phyloP scores from a whole-genome alignment of 768 basidiomycete species.

The Pulveroboletus sp. region DNA sequence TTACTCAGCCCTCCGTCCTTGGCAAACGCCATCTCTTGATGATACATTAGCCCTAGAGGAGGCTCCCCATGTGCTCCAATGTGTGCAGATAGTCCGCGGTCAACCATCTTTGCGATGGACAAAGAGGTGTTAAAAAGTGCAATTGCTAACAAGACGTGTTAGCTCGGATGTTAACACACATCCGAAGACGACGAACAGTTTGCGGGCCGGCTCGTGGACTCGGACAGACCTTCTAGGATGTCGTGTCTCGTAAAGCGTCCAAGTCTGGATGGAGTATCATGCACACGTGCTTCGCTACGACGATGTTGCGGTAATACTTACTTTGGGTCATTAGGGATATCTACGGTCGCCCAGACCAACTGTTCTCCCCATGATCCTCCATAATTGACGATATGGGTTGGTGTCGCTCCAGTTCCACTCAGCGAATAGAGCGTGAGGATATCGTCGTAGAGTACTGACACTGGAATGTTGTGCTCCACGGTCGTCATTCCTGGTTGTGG shows the following conservation, averaged over 20 bases:
- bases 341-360: conserved; percentile 58
- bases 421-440: conserved; percentile 54
- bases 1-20: conserved; percentile 60
- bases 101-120: conserved; percentile 66
- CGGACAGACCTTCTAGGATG: conserved; percentile 52
- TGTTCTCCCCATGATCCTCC: conserved; percentile 70
- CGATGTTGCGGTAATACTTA: conserved; percentile 24
- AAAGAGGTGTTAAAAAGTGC: conserved; percentile 65
- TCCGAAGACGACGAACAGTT: conserved; percentile 42
- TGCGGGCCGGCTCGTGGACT: conserved; percentile 55
- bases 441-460: conserved; percentile 63
- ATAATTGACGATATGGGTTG: conserved; percentile 74
- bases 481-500: conserved; percentile 62
- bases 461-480: conserved; percentile 64
- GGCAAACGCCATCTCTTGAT: conserved; percentile 67
- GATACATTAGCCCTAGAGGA: conserved; percentile 71
- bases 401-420: conserved; percentile 70
- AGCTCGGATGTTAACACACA: not conserved
- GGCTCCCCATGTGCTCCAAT: conserved; percentile 75
- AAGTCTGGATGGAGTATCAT: conserved; percentile 37
- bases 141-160: conserved; percentile 39
- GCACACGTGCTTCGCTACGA: not conserved
- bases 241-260: conserved; percentile 63
- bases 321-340: conserved; percentile 68
- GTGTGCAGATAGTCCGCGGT: conserved; percentile 54